Base-by-base conservation (phyloP, 768 basidiomycete species). In the Russula sp. region DNA sequence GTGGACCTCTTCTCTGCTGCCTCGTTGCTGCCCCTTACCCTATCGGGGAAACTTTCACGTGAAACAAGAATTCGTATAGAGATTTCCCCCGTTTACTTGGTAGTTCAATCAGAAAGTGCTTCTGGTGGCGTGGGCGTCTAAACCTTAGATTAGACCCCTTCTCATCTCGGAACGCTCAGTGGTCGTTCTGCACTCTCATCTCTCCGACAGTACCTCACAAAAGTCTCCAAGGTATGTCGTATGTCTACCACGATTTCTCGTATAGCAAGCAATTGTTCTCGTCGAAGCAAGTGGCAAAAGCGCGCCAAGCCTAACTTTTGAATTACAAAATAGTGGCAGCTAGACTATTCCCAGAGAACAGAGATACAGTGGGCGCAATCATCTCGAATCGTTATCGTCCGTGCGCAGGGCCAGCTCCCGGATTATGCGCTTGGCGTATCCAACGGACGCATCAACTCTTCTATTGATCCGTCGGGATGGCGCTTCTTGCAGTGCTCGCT, bases 401-500 rank as follows among this genome's bases (percentile, higher is more conserved):
- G 2, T 6, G 27, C 7, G n/a, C 22, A 34, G n/a, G n/a, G 18
- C 35, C 27, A 32, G 34, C 27, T 22, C 27, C 16, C 45, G 22
- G 37, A 39, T 16, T 35, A 64, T 35, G 37, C 32, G 3, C 20
- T 45, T 14, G 20, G n/a, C 9, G 52, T 54, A 20, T n/a, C 32
- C 48, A 60, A 34, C 18, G 35, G 48, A 16, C 51, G 27, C 54
- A 54, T 60, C 34, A 64, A 44, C 1, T 48, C 47, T 10, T 60
- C 63, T 42, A 59, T 32, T 16, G 40, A 32, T 35, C n/a, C 20
- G 2, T 54, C 49, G 7, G 47, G 53, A 51, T 64, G 63, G 5
- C 63, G 63, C 40, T 64, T 64, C 58, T 22, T 64, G 63, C 63
- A 64, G 35, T 64, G 63, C 6, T 64, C 63, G 40, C 34, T 55